Base-by-base conservation (phyloP, 2,329 filamentous ascomycete genomes). In the Ophiocordyceps camponoti-floridani region DNA sequence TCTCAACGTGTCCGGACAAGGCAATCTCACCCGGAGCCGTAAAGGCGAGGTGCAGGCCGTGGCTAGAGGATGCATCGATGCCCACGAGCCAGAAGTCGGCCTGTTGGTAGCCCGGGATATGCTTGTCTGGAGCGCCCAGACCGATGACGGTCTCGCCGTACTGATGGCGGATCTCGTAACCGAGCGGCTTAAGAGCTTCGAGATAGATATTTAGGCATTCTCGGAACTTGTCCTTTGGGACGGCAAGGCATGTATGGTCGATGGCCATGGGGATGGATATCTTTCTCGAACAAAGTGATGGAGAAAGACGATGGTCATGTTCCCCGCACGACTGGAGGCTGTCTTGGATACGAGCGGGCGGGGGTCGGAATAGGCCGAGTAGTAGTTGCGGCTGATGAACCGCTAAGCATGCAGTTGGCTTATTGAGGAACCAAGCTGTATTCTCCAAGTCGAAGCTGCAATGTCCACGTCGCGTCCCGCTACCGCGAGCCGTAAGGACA, bases 181-280 rank as follows among this genome's bases (percentile, higher is more conserved):
- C 60, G 28, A 66, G 54, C 2, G 61, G 57, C 31, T 53, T 54
- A 18, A 65, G 58, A 27, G 57, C 58, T 9, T 52, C 51, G 31
- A 56, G 50, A 52, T 65, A 65, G 47, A 62, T 59, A 8, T 49
- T 49, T 2, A 64, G 51, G 38, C 52, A 46, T 23, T 56, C 49
- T 44, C 54, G 46, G 53, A 58, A 53, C 33, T 53, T 50, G 40
- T 49, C 51, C 43, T 53, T 47, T 43, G 60, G 51, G 43, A 60
- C 52, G 18, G 44, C 45, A 47, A 65, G 49, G 44, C 54, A 51
- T 38, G 56, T 52, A 53, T 65, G 62, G 41, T 62, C 56, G 48
- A 65, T 59, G 30, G 56, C 48, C 59, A 62, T 64, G 46, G 31
- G 16, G 10, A 38, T 18, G 35, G 11, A 12, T 10, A 7, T 30